Evolutionary conservation across 2,329 filamentous ascomycete genomes (phyloP).

Genomic region (Clonostachys rhizophaga): DNA sequence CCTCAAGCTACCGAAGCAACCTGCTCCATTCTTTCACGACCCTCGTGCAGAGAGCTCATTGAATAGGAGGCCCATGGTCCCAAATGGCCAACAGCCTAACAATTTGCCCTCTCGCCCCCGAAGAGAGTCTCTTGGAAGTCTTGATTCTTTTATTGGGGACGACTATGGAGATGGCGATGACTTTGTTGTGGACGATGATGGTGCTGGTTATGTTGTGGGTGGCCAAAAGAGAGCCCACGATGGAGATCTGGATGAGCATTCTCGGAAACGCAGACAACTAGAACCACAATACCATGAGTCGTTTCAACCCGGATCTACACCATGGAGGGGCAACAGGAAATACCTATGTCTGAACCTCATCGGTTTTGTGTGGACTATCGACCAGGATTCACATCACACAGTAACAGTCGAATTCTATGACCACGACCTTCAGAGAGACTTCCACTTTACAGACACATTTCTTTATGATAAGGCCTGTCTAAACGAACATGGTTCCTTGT

Average conservation of each 20-base stretch:
- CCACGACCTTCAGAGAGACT: slow-evolving; percentile 84
- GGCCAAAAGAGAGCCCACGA: slow-evolving; percentile 47
- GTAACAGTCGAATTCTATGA: slow-evolving; percentile 98
- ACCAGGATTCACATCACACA: slow-evolving; percentile 89
- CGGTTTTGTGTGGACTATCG: slow-evolving; percentile 94
- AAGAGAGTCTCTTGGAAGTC: slow-evolving; percentile 65
- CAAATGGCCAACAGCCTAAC: slow-evolving; percentile 50
- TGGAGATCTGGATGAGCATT: slow-evolving; percentile 39
- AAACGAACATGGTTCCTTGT: slow-evolving; percentile 78
- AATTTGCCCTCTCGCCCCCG: slow-evolving; percentile 44
- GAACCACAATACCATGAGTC: slow-evolving; percentile 71
- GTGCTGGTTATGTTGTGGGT: slow-evolving; percentile 75
- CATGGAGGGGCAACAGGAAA: slow-evolving; percentile 90
- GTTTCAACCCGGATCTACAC: slow-evolving; percentile 92
- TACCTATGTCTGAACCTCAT: slow-evolving; percentile 92
- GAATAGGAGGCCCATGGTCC: slow-evolving; percentile 52
- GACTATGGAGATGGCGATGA: slow-evolving; percentile 59
- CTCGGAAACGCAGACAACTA: slow-evolving; percentile 45
- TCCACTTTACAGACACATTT: slow-evolving; percentile 96
- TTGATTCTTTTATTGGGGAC: slow-evolving; percentile 76
- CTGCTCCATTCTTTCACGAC: slow-evolving; percentile 83
- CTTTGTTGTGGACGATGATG: slow-evolving; percentile 94
- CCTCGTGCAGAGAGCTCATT: slow-evolving; percentile 65
- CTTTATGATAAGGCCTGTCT: slow-evolving; percentile 95
- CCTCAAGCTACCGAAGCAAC: slow-evolving; percentile 58